Percentiles rank a stretch among this genome's conserved stretches.
These are phyloP conservation scores for Elsinoe ampelina DNA, from an alignment of 2,329 filamentous ascomycete species.

Conservation along the genomic window DNA sequence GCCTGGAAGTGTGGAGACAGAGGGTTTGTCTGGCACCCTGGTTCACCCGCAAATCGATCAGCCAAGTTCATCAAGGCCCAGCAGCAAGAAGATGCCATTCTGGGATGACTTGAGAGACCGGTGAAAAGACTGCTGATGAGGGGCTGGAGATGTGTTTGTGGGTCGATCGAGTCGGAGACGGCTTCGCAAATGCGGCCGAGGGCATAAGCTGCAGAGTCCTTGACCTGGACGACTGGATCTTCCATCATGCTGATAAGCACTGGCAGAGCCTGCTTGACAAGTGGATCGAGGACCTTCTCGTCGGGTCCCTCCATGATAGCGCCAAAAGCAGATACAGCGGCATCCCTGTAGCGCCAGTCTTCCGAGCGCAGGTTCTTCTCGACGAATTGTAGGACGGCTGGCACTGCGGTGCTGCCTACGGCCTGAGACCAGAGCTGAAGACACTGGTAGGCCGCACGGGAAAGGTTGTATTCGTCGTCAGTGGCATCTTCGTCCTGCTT, in stretches of 20 bases:
- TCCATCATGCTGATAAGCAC: slow-evolving; percentile 90
- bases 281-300: slow-evolving; percentile 79
- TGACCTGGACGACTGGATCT: slow-evolving; percentile 78
- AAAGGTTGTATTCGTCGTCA: slow-evolving; percentile 96
- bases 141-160: slow-evolving; percentile 67
- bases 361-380: slow-evolving; percentile 82
- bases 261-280: slow-evolving; percentile 89
- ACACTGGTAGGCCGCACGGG: slow-evolving; percentile 91
- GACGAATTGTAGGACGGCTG: slow-evolving; percentile 80
- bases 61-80: slow-evolving; percentile 98
- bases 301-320: slow-evolving; percentile 99
- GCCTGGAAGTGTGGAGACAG: slow-evolving; percentile 88
- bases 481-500: slow-evolving; percentile 96
- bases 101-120: slow-evolving; percentile 79
- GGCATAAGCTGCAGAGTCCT: slow-evolving; percentile 92
- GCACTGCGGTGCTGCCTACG: slow-evolving; percentile 74
- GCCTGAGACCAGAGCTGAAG: slow-evolving; percentile 91
- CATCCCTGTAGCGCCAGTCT: slow-evolving; percentile 92
- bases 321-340: slow-evolving; percentile 91
- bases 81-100: slow-evolving; percentile 97
- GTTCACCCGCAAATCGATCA: slow-evolving; percentile 85
- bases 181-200: slow-evolving; percentile 92
- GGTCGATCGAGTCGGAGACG: slow-evolving; percentile 85
- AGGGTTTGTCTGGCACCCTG: slow-evolving; percentile 67
- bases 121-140: slow-evolving; percentile 84